Conservation (phyloP, 345 rosid species). For the Erodium maritimum region DNA sequence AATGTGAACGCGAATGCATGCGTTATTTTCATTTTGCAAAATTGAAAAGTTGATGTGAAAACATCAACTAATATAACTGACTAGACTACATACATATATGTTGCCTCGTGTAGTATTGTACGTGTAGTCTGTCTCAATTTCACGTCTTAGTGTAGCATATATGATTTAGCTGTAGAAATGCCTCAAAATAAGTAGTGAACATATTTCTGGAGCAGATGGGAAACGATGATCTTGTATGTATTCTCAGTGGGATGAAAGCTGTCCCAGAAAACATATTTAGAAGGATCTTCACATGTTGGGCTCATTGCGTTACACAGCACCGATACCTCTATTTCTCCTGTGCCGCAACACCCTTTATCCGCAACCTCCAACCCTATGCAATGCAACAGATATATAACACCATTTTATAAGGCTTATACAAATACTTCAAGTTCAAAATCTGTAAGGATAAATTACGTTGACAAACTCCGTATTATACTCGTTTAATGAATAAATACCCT, state of each 20-base stretch:
- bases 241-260: conserved; percentile 65
- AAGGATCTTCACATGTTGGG: conserved; percentile 24
- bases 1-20: too few species aligned
- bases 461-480: too few species aligned
- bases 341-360: conserved; percentile 58
- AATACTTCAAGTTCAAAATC: too few species aligned
- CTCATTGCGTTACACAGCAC: conserved; percentile 26
- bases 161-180: not conserved
- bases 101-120: too few species aligned
- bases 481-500: too few species aligned
- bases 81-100: too few species aligned
- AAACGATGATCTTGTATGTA: conserved; percentile 22
- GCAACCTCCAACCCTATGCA: conserved; percentile 48
- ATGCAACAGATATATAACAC: not conserved
- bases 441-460: too few species aligned
- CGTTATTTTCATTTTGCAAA: too few species aligned
- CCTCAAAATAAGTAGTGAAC: not conserved
- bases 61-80: too few species aligned
- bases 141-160: too few species aligned
- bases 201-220: not conserved
- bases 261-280: conserved; percentile 63
- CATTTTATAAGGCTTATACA: not conserved
- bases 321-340: conserved; percentile 48
- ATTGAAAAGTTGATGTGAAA: too few species aligned
- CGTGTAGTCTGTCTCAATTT: too few species aligned